A percentile compares a stretch with the other conserved stretches of the same genome.
Evolutionary conservation across 208 protist species (phyloP).

Genomic region (Naegleria fowleri): DNA sequence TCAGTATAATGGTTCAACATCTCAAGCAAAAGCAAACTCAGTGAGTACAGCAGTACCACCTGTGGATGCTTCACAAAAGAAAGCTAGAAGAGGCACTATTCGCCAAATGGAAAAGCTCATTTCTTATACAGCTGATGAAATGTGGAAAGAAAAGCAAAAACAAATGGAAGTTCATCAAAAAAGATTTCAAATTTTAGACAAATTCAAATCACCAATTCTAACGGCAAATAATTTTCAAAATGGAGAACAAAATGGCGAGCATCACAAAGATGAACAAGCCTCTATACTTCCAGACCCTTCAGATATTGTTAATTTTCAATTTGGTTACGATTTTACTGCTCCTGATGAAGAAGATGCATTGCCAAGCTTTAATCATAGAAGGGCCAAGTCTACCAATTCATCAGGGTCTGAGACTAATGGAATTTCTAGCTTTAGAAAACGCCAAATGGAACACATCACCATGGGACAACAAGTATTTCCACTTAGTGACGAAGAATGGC

Average conservation of each 20-base stretch:
- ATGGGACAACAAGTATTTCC: background rate
- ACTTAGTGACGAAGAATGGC: background rate
- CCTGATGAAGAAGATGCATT: slow-evolving; percentile 9
- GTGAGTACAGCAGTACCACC: background rate
- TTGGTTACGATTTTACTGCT: background rate
- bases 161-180: background rate
- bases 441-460: background rate
- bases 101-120: background rate
- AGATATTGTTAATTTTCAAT: background rate
- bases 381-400: background rate
- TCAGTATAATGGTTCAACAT: background rate
- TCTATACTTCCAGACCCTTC: background rate
- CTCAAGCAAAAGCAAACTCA: background rate
- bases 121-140: background rate
- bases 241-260: background rate
- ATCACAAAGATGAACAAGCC: background rate
- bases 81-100: background rate
- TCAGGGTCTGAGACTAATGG: slow-evolving; percentile 1
- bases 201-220: background rate
- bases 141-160: background rate
- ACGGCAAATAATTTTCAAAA: background rate
- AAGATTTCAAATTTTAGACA: slow-evolving; percentile 10
- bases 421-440: background rate
- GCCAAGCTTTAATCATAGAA: background rate
- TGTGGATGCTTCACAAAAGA: background rate